Evolutionary conservation across 2,329 filamentous ascomycete species (phyloP).

Genomic region (Sclerotinia trifoliorum): DNA sequence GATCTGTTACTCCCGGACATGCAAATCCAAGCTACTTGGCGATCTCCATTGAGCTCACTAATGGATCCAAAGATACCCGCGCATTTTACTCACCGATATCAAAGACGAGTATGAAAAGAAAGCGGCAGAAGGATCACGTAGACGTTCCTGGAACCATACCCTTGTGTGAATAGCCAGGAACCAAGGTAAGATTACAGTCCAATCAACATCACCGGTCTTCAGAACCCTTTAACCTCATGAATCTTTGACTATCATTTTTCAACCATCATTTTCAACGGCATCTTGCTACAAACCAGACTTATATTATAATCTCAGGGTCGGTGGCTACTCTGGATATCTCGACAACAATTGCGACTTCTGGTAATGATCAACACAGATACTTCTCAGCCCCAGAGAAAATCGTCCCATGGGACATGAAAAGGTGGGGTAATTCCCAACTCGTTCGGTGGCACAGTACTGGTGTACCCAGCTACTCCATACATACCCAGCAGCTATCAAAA

Average conservation of each 20-base stretch:
- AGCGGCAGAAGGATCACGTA: too few relatives aligned
- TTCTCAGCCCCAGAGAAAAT: conserved; percentile 11
- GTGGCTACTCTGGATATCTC: conserved; percentile 2
- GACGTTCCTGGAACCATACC: not conserved
- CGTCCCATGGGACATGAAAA: not conserved
- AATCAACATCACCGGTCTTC: not conserved
- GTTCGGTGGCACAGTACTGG: not conserved
- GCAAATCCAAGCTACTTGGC: not conserved
- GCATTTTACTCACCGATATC: not conserved
- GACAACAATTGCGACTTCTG: not conserved
- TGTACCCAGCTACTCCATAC: too few relatives aligned
- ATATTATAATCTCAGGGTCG: not conserved
- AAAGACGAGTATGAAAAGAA: not conserved
- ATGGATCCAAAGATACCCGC: not conserved
- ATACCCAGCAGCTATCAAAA: too few relatives aligned
- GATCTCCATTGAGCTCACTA: not conserved
- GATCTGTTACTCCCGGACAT: not conserved
- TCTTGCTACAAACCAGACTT: not conserved
- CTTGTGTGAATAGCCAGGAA: not conserved
- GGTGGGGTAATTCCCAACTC: conserved; percentile 6
- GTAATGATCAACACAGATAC: not conserved
- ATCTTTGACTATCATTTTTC: not conserved
- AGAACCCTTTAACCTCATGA: not conserved
- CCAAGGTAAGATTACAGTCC: not conserved
- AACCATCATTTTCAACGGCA: not conserved